These are phyloP conservation scores for Arachis stenosperma DNA, from an alignment of 306 rosid species.

Conservation along the genomic window DNA sequence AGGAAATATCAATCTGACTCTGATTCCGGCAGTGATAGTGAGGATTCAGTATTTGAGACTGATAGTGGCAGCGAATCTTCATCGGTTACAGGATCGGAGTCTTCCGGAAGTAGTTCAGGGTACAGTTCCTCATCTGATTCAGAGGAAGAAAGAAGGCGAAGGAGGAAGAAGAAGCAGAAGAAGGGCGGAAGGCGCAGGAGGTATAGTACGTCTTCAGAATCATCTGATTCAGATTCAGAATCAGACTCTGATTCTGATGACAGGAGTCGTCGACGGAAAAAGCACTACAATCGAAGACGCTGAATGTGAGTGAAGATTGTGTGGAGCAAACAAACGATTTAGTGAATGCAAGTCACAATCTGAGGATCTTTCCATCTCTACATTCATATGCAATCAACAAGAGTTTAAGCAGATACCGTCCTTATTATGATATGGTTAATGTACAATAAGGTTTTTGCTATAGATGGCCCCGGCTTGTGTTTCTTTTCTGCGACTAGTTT, in stretches of 20 bases:
- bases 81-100: conserved; percentile 77
- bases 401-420: conserved; percentile 11
- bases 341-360: conserved; percentile 2
- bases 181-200: conserved; percentile 60
- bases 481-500: background rate
- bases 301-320: conserved; percentile 33
- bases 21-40: conserved; percentile 71
- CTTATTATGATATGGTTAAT: conserved; percentile 33
- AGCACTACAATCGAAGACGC: conserved; percentile 63
- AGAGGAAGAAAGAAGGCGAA: conserved; percentile 69
- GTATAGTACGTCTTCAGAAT: conserved; percentile 74
- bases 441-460: conserved; percentile 38
- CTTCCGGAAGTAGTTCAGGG: conserved; percentile 77
- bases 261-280: conserved; percentile 69
- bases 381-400: background rate
- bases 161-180: conserved; percentile 76
- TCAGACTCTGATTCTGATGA: conserved; percentile 72
- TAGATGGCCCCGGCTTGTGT: conserved; percentile 25
- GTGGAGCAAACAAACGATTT: conserved; percentile 22
- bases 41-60: conserved; percentile 93
- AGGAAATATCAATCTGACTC: conserved; percentile 70
- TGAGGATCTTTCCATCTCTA: conserved; percentile 15
- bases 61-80: conserved; percentile 84
- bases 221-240: conserved; percentile 86
- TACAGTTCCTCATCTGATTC: conserved; percentile 85